Evolutionary conservation across 495 filamentous ascomycete species (phyloP).

Genomic region (Emericellopsis terricola): DNA sequence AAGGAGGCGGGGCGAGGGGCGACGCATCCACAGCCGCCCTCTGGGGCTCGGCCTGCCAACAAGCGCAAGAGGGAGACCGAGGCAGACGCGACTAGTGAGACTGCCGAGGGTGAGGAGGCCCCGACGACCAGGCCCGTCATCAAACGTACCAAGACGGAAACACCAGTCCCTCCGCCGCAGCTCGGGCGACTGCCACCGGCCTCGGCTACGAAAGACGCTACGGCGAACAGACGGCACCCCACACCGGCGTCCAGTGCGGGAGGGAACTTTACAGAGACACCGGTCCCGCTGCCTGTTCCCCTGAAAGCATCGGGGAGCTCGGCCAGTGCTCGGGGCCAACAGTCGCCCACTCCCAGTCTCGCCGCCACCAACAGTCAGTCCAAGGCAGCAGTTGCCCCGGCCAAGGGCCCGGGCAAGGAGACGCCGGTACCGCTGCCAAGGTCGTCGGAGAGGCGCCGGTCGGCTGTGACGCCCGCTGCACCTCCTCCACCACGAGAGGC

Average conservation of each 20-base stretch:
- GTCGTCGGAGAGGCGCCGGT: constrained; percentile 2
- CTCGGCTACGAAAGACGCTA: too few species aligned
- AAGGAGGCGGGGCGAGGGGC: too few species aligned
- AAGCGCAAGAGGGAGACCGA: constrained; percentile 35
- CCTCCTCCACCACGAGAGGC: constrained; percentile 9
- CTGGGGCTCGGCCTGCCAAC: too few species aligned
- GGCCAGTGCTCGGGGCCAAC: constrained; percentile 9
- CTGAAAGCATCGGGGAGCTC: constrained; percentile 14
- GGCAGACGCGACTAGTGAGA: constrained; percentile 22
- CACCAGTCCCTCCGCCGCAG: constrained; percentile 28
- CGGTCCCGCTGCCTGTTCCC: constrained; percentile 16
- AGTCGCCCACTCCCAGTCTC: constrained; percentile 9
- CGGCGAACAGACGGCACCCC: too few species aligned
- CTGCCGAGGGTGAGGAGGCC: constrained; percentile 16
- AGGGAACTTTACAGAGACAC: constrained; percentile 12
- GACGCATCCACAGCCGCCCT: too few species aligned
- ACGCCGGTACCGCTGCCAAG: constrained; percentile 10
- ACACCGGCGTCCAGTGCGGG: constrained; percentile 3
- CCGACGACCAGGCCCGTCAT: constrained; percentile 13
- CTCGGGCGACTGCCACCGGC: too few species aligned
- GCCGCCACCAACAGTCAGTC: constrained; percentile 3
- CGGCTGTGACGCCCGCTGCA: too few species aligned
- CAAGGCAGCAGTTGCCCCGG: constrained; percentile 6
- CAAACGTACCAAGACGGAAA: constrained; percentile 42
- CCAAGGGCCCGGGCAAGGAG: constrained; percentile 11